These are phyloP conservation scores for Mycena haematopus DNA, from an alignment of 768 basidiomycete species.

Conservation along the genomic window DNA sequence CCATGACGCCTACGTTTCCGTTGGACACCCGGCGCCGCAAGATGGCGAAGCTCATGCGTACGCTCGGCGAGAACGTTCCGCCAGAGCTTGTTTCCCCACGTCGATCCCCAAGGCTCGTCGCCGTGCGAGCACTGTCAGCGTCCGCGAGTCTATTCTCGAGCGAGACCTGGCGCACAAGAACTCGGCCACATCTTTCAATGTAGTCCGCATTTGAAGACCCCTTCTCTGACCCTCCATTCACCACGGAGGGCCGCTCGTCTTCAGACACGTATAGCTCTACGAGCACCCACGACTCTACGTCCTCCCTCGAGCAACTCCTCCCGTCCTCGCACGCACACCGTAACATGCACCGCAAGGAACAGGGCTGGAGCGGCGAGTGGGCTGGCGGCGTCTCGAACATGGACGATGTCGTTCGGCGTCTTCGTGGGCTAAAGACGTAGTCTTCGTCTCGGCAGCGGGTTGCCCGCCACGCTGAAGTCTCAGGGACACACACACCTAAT, in stretches of 20 bases:
- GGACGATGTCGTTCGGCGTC: slow-evolving; percentile 20
- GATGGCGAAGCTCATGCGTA: slow-evolving; percentile 52
- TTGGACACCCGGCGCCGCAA: slow-evolving; percentile 40
- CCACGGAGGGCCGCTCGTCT: no score
- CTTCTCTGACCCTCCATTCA: no score
- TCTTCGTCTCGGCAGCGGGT: no score
- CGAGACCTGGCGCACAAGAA: no score
- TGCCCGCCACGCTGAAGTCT: no score
- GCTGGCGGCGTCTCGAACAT: slow-evolving; percentile 12
- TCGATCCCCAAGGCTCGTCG: neutral
- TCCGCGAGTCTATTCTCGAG: slow-evolving; percentile 13
- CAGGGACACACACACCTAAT: no score
- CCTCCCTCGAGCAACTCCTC: neutral
- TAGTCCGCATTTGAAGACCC: no score
- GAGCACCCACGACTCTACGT: neutral
- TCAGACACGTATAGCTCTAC: neutral
- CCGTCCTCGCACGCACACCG: neutral
- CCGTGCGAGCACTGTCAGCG: slow-evolving; percentile 21
- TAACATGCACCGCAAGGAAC: slow-evolving; percentile 8
- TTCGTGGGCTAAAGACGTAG: slow-evolving; percentile 15
- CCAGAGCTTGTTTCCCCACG: slow-evolving; percentile 45
- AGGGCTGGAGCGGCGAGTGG: slow-evolving; percentile 27
- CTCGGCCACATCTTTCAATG: no score
- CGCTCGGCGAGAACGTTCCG: slow-evolving; percentile 53
- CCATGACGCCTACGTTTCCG: neutral